Conservation (phyloP, 1,284 basidiomycete species). For the Tetrapyrgos nigripes region DNA sequence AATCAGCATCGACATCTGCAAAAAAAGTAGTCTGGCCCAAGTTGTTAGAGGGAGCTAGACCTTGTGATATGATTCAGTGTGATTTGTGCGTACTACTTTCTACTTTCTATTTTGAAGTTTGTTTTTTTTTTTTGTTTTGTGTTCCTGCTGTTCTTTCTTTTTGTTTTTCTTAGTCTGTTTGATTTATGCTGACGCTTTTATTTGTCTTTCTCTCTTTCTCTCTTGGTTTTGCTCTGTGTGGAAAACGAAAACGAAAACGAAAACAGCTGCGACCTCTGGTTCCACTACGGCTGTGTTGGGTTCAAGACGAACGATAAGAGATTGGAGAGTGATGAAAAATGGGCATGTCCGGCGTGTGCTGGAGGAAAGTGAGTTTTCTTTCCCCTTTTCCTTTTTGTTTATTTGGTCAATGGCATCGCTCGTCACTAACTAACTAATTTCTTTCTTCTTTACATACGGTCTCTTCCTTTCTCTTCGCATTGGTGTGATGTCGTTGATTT, state of each 20-base stretch:
- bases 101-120: slow-evolving; percentile 28
- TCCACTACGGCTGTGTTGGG: slow-evolving; percentile 47
- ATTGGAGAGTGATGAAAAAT: slow-evolving; percentile 29
- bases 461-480: no score
- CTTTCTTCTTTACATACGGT: neutral
- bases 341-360: slow-evolving; percentile 42
- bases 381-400: neutral
- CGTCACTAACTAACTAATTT: no score
- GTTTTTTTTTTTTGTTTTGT: neutral
- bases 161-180: slow-evolving; percentile 19
- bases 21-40: neutral
- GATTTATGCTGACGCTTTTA: no score
- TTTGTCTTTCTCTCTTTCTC: no score
- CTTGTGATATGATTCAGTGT: slow-evolving; percentile 7
- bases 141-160: slow-evolving; percentile 33
- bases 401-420: no score
- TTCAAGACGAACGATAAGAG: slow-evolving; percentile 34
- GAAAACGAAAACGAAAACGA: no score
- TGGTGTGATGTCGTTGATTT: neutral
- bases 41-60: neutral
- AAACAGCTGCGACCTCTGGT: slow-evolving; percentile 33
- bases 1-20: neutral
- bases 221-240: no score
- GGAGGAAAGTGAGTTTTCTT: slow-evolving; percentile 30
- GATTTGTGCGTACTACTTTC: neutral